A percentile compares a stretch with the other conserved stretches of the same genome.
Evolutionary conservation across 2,329 filamentous ascomycete species (phyloP).

Genomic region (Aspergillus calidoustus): DNA sequence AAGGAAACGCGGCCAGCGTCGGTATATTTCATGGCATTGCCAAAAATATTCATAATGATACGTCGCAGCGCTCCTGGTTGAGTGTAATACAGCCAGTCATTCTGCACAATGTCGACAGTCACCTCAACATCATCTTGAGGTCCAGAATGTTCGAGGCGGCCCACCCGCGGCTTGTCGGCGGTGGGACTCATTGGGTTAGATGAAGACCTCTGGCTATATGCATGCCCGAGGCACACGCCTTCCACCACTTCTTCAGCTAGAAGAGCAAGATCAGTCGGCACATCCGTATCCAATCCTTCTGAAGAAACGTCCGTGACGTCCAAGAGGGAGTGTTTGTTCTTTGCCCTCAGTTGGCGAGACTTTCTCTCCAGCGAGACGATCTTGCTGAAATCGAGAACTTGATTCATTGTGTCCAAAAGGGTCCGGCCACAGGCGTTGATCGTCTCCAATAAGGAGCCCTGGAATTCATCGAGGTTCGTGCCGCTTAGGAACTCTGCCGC

Average conservation of each 20-base stretch:
- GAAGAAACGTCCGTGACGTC: constrained; percentile 39
- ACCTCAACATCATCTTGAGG: constrained; percentile 47
- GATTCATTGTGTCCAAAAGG: constrained; percentile 50
- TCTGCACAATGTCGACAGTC: constrained; percentile 57
- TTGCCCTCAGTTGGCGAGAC: constrained; percentile 39
- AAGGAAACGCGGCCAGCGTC: constrained; percentile 56
- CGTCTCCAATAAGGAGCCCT: constrained; percentile 44
- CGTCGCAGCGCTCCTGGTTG: constrained; percentile 60
- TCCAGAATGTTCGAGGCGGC: constrained; percentile 6
- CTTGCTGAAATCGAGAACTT: constrained; percentile 57
- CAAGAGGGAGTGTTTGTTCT: constrained; percentile 28
- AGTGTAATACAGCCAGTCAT: constrained; percentile 59
- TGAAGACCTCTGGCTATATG: constrained; percentile 40
- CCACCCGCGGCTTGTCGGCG: constrained; percentile 9
- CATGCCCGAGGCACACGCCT: constrained; percentile 57
- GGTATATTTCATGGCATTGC: constrained; percentile 68
- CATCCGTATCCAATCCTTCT: constrained; percentile 39
- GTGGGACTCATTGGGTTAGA: constrained; percentile 31
- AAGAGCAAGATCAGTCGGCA: constrained; percentile 49
- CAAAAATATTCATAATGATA: constrained; percentile 67
- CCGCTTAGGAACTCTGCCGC: constrained; percentile 48
- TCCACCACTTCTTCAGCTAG: constrained; percentile 60
- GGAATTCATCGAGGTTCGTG: constrained; percentile 45
- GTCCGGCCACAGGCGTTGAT: constrained; percentile 49
- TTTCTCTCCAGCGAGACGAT: constrained; percentile 49